Conservation (phyloP, 345 rosid genomes). For the Aegle marmelos region DNA sequence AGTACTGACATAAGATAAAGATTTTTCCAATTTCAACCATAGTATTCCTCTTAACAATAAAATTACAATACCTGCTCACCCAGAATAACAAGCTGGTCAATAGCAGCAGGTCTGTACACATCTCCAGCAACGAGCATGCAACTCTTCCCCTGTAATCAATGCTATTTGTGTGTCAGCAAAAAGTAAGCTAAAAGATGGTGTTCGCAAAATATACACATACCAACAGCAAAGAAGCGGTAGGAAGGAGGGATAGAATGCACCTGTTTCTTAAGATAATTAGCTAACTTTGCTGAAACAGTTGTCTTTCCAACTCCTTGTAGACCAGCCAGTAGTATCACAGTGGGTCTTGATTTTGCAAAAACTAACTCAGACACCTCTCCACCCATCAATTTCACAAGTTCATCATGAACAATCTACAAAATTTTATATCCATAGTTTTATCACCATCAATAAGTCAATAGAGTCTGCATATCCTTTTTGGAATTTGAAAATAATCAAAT, state of each 20-base stretch:
- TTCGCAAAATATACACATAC: not conserved
- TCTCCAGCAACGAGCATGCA: constrained; percentile 99
- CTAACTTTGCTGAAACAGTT: constrained; percentile 90
- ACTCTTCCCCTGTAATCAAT: constrained; percentile 65
- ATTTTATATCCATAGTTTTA: not conserved
- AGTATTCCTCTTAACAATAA: constrained; percentile 10
- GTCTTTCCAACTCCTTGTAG: constrained; percentile 99
- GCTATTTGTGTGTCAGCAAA: constrained; percentile 10
- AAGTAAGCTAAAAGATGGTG: constrained; percentile 6
- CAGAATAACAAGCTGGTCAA: constrained; percentile 93
- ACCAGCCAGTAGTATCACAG: constrained; percentile 90
- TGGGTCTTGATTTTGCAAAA: constrained; percentile 78
- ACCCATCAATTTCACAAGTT: constrained; percentile 96
- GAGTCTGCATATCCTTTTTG: not conserved
- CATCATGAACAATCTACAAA: constrained; percentile 76
- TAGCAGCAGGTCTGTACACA: constrained; percentile 98
- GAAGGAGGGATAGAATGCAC: constrained; percentile 24
- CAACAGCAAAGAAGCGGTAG: not conserved
- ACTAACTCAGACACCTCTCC: constrained; percentile 93
- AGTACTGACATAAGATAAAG: not conserved
- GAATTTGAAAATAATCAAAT: not conserved
- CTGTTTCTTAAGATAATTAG: constrained; percentile 90
- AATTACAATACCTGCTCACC: constrained; percentile 74
- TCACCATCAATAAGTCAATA: constrained; percentile 6
- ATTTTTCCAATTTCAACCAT: not conserved